Base-by-base conservation (phyloP, 257 asterid genomes). In the Solanum gandarillasii region DNA sequence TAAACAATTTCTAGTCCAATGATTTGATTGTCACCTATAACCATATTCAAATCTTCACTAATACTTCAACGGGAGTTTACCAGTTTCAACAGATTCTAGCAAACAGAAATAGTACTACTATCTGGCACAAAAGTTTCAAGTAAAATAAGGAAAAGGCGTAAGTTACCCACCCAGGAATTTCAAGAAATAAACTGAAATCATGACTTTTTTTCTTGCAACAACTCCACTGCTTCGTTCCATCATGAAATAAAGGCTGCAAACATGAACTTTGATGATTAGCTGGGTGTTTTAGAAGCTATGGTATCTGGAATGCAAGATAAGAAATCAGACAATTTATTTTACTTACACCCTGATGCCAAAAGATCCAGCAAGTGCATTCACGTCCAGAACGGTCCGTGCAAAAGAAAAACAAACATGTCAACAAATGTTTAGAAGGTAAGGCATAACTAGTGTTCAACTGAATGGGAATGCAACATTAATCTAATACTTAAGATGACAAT, bases 151-250 rank as follows among this genome's bases (percentile, higher is more conserved):
- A 81, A 81, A 81, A 46, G 2, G 18, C 3, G 3, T 9, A 89
- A 86, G 43, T 10, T 62, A 70, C 91, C 41, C 89, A 93, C 95
- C 94, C 95, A 14, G 98, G 99, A 89, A 97, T 94, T 88, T 93
- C 96, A 83, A 97, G 84, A 91, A 97, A 97, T 87, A 92, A 92
- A 91, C 93, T 95, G 93, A 97, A 97, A 90, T 97, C 99, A 31
- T 97, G 98, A 88, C 99, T 97, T 90, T 92, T 92, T 91, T 94
- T 87, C 97, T 95, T 97, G 97, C 99, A 97, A 90, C 99, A 97
- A 92, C 98, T 95, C 99, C 99, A 97, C 89, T 95, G 98, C 91
- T 97, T 97, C 94, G 89, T 97, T 87, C 99, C 99, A 88, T 97
- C 98, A 46, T 95, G 99, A 90, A 97, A 97, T 87, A 90, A 21